phyloP scores from a whole-genome alignment of 1,284 basidiomycete species.

The Ganoderma sinense region DNA sequence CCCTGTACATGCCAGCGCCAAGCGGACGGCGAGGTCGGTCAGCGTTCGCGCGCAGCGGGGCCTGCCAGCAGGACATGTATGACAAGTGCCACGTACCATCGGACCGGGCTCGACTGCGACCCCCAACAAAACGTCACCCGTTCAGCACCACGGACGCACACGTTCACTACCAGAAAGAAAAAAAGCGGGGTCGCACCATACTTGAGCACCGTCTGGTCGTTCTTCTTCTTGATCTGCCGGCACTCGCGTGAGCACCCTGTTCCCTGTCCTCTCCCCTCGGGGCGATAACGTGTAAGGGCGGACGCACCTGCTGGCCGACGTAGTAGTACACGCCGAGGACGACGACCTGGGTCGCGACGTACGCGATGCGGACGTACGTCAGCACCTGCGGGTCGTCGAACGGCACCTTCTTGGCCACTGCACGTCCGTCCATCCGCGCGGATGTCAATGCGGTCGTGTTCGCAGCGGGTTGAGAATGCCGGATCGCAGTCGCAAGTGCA shows the following conservation, averaged over 20 bases:
- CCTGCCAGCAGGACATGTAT: conserved; percentile 26
- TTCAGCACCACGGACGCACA: conserved; percentile 7
- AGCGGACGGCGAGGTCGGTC: background rate
- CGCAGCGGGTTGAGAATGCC: background rate
- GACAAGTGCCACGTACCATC: conserved; percentile 70
- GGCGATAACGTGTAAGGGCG: background rate
- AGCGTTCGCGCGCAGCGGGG: background rate
- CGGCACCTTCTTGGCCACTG: conserved; percentile 90
- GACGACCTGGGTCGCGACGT: conserved; percentile 78
- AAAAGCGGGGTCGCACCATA: conserved; percentile 67
- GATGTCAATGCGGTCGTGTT: background rate
- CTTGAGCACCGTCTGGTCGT: conserved; percentile 95
- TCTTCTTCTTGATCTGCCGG: conserved; percentile 88
- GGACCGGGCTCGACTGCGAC: conserved; percentile 66
- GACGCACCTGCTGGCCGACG: conserved; percentile 66
- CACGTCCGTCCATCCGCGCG: background rate
- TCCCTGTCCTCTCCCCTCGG: background rate
- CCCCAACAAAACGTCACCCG: background rate
- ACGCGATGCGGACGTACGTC: conserved; percentile 85
- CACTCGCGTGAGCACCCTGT: background rate
- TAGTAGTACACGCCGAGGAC: conserved; percentile 82
- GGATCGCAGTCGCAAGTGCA: background rate
- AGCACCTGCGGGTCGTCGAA: conserved; percentile 91
- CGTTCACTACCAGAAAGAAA: too few relatives aligned
- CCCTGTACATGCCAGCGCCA: conserved; percentile 49